Base-by-base conservation (phyloP, 139 green algal genomes). In the Spirogloea muscicola region DNA sequence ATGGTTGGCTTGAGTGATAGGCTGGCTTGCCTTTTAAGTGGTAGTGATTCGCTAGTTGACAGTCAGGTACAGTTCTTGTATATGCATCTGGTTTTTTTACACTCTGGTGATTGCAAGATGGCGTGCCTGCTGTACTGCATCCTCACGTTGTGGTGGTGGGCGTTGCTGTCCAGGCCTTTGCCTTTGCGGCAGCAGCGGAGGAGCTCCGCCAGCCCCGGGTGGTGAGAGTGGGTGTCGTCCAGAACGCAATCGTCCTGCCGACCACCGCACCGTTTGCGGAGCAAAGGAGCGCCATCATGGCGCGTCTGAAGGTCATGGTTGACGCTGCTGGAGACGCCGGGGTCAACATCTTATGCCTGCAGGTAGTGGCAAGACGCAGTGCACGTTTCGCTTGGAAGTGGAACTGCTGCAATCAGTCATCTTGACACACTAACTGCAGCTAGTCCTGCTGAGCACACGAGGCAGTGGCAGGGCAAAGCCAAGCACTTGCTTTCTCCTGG, bases 301-400 rank as follows among this genome's bases (percentile, higher is more conserved):
- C 82, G 2, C 84, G 85, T 0, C 77, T 96, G 4, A 44, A 46
- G 0, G 42, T 88, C 27, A 76, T 97, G 1, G 74, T 96, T 0
- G 80, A 93, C 16, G 72, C 83, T 1, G 94, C 93, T 5, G 93
- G 87, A 3, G 67, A 83, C 37, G 80, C 81, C 2, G 89, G 90
- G 0, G 92, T 92, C n/a, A 89, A 98, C 27, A 72, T 98, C 0
- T 61, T 96, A 1, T 98, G 93, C 72, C 66, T 98, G 51, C 93
- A 98, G 73, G 73, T 65, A 38, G 57, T 16, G 13, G n/a, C 43
- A 51, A 10, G 16, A 51, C 21, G n/a, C n/a, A n/a, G n/a, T n/a
- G 16, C 43, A 10, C 43, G 13, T 16, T 16, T 16, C 48, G 27
- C 43, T 25, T 13, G 43, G 43, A 51, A 13, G 43, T 51, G 13